Conservation (phyloP, 1,284 basidiomycete genomes). For the Puccinia novopanici region DNA sequence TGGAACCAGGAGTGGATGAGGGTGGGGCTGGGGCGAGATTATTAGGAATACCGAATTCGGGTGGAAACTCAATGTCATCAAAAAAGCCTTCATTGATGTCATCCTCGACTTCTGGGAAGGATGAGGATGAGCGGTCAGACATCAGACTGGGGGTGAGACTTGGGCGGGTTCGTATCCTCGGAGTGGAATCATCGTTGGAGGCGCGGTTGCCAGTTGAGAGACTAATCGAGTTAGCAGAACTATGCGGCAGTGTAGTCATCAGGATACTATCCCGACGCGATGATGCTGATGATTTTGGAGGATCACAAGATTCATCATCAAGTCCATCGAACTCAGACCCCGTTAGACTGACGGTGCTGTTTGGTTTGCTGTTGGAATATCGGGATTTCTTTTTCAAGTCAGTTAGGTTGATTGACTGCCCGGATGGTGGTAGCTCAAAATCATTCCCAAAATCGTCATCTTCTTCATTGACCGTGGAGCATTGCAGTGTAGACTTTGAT, state of each 20-base stretch:
- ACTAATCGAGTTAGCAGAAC: slow-evolving; percentile 14
- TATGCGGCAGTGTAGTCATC: not conserved
- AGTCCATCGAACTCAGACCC: slow-evolving; percentile 19
- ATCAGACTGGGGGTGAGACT: slow-evolving; percentile 50
- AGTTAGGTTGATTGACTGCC: slow-evolving; percentile 16
- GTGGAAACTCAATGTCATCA: slow-evolving; percentile 50
- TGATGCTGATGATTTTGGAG: slow-evolving; percentile 26
- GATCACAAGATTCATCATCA: slow-evolving; percentile 15
- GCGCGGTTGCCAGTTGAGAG: slow-evolving; percentile 1
- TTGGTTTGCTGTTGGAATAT: slow-evolving; percentile 15
- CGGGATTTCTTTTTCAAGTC: not conserved
- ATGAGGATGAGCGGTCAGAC: slow-evolving; percentile 45
- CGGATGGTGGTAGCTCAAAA: slow-evolving; percentile 44
- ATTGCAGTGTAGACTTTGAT: slow-evolving; percentile 15
- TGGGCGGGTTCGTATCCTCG: slow-evolving; percentile 31
- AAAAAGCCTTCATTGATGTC: slow-evolving; percentile 47
- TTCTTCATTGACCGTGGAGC: slow-evolving; percentile 22
- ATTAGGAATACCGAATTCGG: slow-evolving; percentile 48
- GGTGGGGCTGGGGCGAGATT: slow-evolving; percentile 27
- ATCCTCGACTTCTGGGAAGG: slow-evolving; percentile 46
- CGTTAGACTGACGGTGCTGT: slow-evolving; percentile 6
- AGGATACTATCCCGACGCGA: slow-evolving; percentile 20
- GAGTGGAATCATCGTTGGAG: slow-evolving; percentile 30
- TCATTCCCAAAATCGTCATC: slow-evolving; percentile 33
- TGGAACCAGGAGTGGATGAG: not conserved